Evolutionary conservation across 257 asterid genomes (phyloP).

Genomic region (Leptodermis oblonga): DNA sequence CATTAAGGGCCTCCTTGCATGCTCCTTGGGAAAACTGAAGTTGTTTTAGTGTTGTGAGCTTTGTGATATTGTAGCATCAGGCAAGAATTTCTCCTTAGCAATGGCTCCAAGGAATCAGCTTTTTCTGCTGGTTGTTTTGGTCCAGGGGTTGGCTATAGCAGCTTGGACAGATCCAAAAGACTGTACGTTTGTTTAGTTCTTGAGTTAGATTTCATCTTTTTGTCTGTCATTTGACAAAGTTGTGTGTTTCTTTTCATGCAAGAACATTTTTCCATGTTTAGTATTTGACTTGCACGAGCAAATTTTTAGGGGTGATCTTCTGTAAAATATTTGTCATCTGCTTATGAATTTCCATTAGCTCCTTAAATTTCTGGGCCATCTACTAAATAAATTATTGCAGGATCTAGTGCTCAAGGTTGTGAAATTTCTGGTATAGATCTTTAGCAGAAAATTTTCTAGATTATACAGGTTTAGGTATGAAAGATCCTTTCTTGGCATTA

Average conservation of each 20-base stretch:
- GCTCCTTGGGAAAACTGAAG: neutral
- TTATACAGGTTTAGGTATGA: neutral
- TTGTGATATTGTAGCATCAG: neutral
- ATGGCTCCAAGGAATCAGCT: constrained; percentile 27
- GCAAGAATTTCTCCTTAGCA: neutral
- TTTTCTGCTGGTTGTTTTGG: constrained; percentile 30
- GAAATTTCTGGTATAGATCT: neutral
- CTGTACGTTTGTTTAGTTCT: constrained; percentile 15
- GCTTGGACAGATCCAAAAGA: constrained; percentile 41
- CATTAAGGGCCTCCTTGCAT: neutral
- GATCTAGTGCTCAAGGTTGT: neutral
- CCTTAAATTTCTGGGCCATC: too few relatives aligned
- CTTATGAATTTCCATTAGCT: neutral
- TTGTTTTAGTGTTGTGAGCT: neutral
- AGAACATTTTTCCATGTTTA: neutral
- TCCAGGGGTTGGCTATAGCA: constrained; percentile 30
- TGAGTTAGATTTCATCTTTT: neutral
- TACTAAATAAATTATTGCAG: neutral
- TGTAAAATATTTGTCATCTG: neutral
- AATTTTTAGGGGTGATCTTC: neutral
- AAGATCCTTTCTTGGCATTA: neutral
- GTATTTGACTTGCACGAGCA: neutral
- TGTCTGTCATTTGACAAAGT: neutral
- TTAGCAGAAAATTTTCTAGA: neutral
- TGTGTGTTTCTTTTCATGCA: neutral